A percentile compares a stretch with the other conserved stretches of the same genome.
Conservation (phyloP, 768 basidiomycete genomes). For the Amanita brunnescens region DNA sequence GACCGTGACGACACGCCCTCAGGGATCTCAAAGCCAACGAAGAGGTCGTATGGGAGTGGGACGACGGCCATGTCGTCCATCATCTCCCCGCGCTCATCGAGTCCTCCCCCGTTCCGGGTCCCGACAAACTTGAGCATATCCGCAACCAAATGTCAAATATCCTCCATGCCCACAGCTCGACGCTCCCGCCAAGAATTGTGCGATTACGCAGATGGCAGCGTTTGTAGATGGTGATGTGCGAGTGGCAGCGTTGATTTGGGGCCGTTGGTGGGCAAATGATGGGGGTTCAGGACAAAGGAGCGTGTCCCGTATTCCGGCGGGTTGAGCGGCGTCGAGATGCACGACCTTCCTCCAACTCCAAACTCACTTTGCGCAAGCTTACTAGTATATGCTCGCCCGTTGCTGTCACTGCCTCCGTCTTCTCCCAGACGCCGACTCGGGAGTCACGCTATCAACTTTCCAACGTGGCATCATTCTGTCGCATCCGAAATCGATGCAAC, state of each 20-base stretch:
- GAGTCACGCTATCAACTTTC: too few relatives aligned
- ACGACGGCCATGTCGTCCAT: slow-evolving; percentile 84
- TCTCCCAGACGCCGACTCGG: too few relatives aligned
- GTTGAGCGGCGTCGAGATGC: slow-evolving; percentile 54
- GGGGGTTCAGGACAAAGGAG: slow-evolving; percentile 59
- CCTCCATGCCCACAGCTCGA: slow-evolving; percentile 60
- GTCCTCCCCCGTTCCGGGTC: slow-evolving; percentile 47
- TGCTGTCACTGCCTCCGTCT: too few relatives aligned
- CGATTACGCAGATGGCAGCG: slow-evolving; percentile 51
- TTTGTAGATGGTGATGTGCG: slow-evolving; percentile 34
- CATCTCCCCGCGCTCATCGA: slow-evolving; percentile 60
- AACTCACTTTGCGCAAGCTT: too few relatives aligned
- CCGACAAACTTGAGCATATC: slow-evolving; percentile 41
- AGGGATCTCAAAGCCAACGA: slow-evolving; percentile 70
- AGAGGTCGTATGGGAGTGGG: slow-evolving; percentile 97
- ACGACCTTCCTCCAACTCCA: too few relatives aligned
- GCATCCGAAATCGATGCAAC: too few relatives aligned
- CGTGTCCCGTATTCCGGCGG: slow-evolving; percentile 48
- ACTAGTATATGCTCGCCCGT: too few relatives aligned
- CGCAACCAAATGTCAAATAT: slow-evolving; percentile 62
- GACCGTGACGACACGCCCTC: too few relatives aligned
- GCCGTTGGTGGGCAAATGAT: slow-evolving; percentile 48
- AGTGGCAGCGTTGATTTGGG: slow-evolving; percentile 40
- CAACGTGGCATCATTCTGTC: too few relatives aligned
- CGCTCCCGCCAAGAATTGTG: slow-evolving; percentile 51